A percentile compares a stretch with the other conserved stretches of the same genome.
phyloP scores from a whole-genome alignment of 805 yeast genomes.

The Saccharomyces kudriavzevii region DNA sequence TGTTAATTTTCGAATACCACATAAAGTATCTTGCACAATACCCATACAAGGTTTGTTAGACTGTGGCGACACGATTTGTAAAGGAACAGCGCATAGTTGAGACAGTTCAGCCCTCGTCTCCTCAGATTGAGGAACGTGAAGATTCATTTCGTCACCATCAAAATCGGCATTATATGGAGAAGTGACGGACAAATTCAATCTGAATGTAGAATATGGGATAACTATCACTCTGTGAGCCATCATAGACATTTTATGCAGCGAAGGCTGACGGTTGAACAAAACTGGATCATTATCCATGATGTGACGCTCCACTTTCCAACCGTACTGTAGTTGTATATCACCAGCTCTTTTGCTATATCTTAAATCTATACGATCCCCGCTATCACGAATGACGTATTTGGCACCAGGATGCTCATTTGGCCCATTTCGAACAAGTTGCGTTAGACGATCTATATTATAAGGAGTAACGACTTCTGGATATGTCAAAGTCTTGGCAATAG shows the following conservation, averaged over 20 bases:
- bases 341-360: slow-evolving; percentile 97
- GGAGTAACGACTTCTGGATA: slow-evolving; percentile 98
- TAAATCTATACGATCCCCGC: slow-evolving; percentile 97
- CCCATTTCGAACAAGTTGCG: slow-evolving; percentile 92
- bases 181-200: slow-evolving; percentile 92
- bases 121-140: slow-evolving; percentile 97
- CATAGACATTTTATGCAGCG: slow-evolving; percentile 98
- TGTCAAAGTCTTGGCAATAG: slow-evolving; percentile 89
- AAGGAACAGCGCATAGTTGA: slow-evolving; percentile 92
- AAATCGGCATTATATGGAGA: slow-evolving; percentile 99
- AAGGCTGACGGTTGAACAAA: slow-evolving; percentile 97
- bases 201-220: slow-evolving; percentile 96
- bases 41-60: slow-evolving; percentile 99
- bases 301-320: slow-evolving; percentile 99
- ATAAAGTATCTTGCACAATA: slow-evolving; percentile 95
- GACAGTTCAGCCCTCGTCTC: slow-evolving; percentile 95
- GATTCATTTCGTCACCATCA: slow-evolving; percentile 99
- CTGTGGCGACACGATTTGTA: slow-evolving; percentile 97
- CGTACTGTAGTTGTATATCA: slow-evolving; percentile 93
- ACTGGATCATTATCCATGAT: slow-evolving; percentile 97
- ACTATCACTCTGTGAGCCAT: slow-evolving; percentile 98
- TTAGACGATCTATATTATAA: slow-evolving; percentile 85
- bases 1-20: slow-evolving; percentile 96
- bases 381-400: slow-evolving; percentile 93
- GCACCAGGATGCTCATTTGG: slow-evolving; percentile 99